phyloP scores from a whole-genome alignment of 495 filamentous ascomycete species.

The Xylaria nigripes region DNA sequence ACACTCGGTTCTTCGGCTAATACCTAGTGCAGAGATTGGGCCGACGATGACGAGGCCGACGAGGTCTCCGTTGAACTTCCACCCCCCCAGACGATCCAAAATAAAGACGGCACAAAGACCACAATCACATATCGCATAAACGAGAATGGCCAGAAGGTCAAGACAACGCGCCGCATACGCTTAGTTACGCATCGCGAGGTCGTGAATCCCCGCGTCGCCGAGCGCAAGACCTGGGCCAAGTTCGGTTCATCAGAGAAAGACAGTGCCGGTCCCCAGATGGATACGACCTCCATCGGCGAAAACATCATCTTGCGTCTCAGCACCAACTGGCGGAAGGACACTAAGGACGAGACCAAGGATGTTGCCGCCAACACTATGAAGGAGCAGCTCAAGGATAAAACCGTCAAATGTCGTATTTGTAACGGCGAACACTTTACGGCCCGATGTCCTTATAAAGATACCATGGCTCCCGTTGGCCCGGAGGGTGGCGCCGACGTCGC shows the following conservation, averaged over 20 bases:
- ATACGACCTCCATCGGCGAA: slow-evolving; percentile 92
- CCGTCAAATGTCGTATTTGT: slow-evolving; percentile 99
- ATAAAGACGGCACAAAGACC: slow-evolving; percentile 97
- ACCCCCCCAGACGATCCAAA: slow-evolving; percentile 72
- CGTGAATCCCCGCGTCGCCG: slow-evolving; percentile 93
- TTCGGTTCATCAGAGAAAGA: slow-evolving; percentile 69
- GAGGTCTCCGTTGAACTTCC: slow-evolving; percentile 76
- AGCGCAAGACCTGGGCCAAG: slow-evolving; percentile 84
- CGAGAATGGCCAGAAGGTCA: slow-evolving; percentile 90
- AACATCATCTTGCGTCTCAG: slow-evolving; percentile 93
- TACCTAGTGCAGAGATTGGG: slow-evolving; percentile 59
- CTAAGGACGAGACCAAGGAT: slow-evolving; percentile 67
- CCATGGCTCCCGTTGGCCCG: slow-evolving; percentile 51
- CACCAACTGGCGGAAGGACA: slow-evolving; percentile 82
- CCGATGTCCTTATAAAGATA: slow-evolving; percentile 67
- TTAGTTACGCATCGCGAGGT: slow-evolving; percentile 79
- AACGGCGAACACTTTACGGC: slow-evolving; percentile 97
- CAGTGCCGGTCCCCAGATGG: slow-evolving; percentile 58
- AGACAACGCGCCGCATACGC: slow-evolving; percentile 89
- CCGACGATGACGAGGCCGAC: slow-evolving; percentile 87
- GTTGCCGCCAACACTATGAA: slow-evolving; percentile 75
- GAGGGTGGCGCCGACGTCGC: slow-evolving; percentile 45
- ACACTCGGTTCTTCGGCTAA: background rate
- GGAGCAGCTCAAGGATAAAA: slow-evolving; percentile 93
- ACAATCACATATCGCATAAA: slow-evolving; percentile 83